A percentile compares a stretch with the other conserved stretches of the same genome.
Evolutionary conservation across 371 early-diverging fungal species (phyloP).

Genomic region (Entomophthora muscae): DNA sequence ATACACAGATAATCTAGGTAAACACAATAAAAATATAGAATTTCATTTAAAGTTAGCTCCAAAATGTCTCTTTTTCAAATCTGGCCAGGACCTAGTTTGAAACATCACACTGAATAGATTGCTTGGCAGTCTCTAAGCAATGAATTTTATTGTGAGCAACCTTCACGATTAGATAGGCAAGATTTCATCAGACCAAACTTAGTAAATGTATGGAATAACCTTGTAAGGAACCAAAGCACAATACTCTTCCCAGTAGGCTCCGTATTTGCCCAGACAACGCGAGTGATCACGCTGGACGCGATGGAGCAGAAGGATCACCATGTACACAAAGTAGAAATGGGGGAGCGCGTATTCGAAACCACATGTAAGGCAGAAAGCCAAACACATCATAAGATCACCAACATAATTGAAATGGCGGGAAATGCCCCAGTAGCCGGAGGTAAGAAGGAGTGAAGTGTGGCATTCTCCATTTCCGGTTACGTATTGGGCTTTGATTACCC

Average conservation of each 20-base stretch:
- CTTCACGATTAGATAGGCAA: too few species aligned
- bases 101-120: too few species aligned
- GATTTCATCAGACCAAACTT: too few species aligned
- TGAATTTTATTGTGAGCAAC: too few species aligned
- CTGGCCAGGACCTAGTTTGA: too few species aligned
- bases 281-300: constrained; percentile 43
- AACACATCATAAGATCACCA: constrained; percentile 45
- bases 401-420: constrained; percentile 68
- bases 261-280: constrained; percentile 52
- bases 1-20: too few species aligned
- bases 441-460: constrained; percentile 38
- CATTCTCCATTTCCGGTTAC: constrained; percentile 47
- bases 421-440: constrained; percentile 58
- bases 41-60: too few species aligned
- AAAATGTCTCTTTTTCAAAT: too few species aligned
- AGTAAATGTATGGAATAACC: constrained; percentile 8
- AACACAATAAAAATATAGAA: too few species aligned
- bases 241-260: constrained; percentile 56
- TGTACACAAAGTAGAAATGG: constrained; percentile 56
- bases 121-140: too few species aligned
- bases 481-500: constrained; percentile 44
- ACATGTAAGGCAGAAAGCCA: constrained; percentile 49
- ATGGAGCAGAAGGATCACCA: constrained; percentile 39
- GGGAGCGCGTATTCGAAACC: constrained; percentile 35
- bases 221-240: constrained; percentile 10